Percentiles rank a stretch among this genome's conserved stretches.
Conservation (phyloP, 352 stramenopile species). For the Pythium sp. region DNA sequence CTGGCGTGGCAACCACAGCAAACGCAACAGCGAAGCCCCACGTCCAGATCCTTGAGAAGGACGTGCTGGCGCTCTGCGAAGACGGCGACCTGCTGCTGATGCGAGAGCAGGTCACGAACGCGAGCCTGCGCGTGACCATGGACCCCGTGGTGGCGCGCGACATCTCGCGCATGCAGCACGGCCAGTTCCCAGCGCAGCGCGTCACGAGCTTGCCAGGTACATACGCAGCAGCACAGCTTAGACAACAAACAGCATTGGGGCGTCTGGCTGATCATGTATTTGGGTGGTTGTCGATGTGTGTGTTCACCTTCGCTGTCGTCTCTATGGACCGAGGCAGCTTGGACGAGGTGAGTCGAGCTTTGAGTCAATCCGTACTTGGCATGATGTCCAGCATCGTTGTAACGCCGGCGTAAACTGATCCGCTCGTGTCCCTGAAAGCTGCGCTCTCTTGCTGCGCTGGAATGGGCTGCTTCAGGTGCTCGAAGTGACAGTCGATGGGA, state of each 20-base stretch:
- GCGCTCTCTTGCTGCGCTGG: constrained; percentile 24
- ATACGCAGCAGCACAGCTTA: constrained; percentile 9
- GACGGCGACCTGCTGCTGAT: constrained; percentile 54
- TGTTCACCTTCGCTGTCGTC: neutral
- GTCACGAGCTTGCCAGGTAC: constrained; percentile 45
- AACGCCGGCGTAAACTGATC: neutral
- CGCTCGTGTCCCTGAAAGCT: constrained; percentile 10
- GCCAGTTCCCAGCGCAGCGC: constrained; percentile 43
- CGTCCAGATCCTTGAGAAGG: constrained; percentile 18
- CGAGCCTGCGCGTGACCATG: constrained; percentile 31
- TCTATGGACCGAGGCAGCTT: neutral
- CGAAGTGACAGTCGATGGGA: constrained; percentile 19
- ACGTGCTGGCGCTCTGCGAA: constrained; percentile 51
- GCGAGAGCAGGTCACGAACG: constrained; percentile 38
- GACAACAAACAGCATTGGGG: neutral
- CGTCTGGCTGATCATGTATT: neutral
- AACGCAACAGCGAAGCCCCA: neutral
- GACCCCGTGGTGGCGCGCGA: constrained; percentile 42
- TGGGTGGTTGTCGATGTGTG: neutral
- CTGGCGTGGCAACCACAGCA: too few species aligned
- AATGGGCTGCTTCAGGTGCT: constrained; percentile 24
- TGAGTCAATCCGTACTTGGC: too few species aligned
- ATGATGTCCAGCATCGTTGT: too few species aligned
- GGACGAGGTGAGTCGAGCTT: neutral
- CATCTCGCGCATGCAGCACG: constrained; percentile 43